Evolutionary conservation across 2,329 filamentous ascomycete species (phyloP), one percentile per base, ranked within the genome.

Genomic region (Elsinoe fawcettii): DNA sequence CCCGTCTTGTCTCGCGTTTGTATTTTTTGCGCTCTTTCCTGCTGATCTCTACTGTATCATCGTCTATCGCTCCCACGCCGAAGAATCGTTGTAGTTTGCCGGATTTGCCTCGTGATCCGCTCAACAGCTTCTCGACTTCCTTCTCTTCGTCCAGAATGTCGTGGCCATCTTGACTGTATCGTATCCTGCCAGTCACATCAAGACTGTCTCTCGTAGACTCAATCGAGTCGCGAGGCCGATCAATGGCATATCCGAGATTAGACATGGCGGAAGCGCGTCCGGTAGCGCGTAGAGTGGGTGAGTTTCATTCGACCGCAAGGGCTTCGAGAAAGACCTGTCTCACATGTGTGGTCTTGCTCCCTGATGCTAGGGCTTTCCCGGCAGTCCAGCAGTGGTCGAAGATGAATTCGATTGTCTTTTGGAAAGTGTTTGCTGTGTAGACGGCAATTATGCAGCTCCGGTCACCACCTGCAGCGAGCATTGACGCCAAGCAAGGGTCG

Each of bases 111-210:
- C 36, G 14, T 67, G 63, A 22, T 67, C 65, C 25, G 67, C 65
- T 25, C 56, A 77, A 63, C 34, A 77, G 62, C 47, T 68, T 63
- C 63, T 77, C 75, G 37, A 72, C 69, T 63, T 77, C 75, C 54
- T 77, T 75, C 60, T 77, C 75, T 8, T 72, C 72, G 23, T 72
- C 69, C n/a, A 76, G 59, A 7, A 75, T 69, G 36, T 74, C 71
- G 30, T 68, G 65, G 51, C 74, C 73, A 53, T 66, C 25, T 7
- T 18, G 25, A 18, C 25, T 23, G 3, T 18, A n/a, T 9, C 41
- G n/a, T n/a, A 5, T 14, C 12, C 20, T 37, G 18, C 41, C 16
- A 14, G n/a, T 7, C 4, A 22, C 22, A 7, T 56, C 54, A 25
- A 56, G 41, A 22, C 54, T 56, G n/a, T 56, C 27, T 20, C 54